These are phyloP conservation scores for Trametes cingulata DNA, from an alignment of 768 basidiomycete genomes.

Conservation along the genomic window DNA sequence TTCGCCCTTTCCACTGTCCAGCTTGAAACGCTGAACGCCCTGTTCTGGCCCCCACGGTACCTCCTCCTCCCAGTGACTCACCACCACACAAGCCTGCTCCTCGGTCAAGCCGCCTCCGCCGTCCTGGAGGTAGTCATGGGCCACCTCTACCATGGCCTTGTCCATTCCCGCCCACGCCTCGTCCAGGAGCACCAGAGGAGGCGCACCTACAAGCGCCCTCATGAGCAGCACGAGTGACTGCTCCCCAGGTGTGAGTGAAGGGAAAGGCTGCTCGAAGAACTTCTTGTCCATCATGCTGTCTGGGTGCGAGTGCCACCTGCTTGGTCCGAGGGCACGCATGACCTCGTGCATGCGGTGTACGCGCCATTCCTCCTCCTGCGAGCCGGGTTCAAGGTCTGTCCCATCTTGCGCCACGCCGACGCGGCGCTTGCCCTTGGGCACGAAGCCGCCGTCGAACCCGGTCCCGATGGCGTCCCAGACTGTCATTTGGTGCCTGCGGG, in stretches of 20 bases:
- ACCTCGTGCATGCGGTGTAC: constrained; percentile 53
- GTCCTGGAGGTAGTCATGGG: constrained; percentile 59
- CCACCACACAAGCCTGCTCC: constrained; percentile 77
- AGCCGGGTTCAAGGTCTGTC: constrained; percentile 41
- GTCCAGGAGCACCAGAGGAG: constrained; percentile 80
- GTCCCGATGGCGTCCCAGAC: constrained; percentile 84
- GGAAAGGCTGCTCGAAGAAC: constrained; percentile 58
- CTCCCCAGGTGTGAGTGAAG: constrained; percentile 66
- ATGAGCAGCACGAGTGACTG: constrained; percentile 83
- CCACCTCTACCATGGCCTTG: constrained; percentile 67
- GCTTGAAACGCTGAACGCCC: constrained; percentile 43
- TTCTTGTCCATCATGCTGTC: constrained; percentile 25
- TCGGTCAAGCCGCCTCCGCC: constrained; percentile 46
- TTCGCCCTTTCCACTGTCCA: constrained; percentile 36
- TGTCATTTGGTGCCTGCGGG: constrained; percentile 62
- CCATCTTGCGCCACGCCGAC: constrained; percentile 47
- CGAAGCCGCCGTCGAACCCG: constrained; percentile 86
- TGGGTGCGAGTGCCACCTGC: constrained; percentile 41
- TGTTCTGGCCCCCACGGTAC: constrained; percentile 75
- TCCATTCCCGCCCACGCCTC: constrained; percentile 96
- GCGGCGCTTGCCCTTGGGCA: constrained; percentile 45
- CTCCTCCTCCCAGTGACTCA: constrained; percentile 92
- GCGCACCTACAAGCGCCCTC: constrained; percentile 77
- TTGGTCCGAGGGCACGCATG: constrained; percentile 63
- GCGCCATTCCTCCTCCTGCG: constrained; percentile 40